Evolutionary conservation across 768 basidiomycete genomes (phyloP), one percentile per base, ranked within the genome.

Genomic region (Boletus pseudopeckii): DNA sequence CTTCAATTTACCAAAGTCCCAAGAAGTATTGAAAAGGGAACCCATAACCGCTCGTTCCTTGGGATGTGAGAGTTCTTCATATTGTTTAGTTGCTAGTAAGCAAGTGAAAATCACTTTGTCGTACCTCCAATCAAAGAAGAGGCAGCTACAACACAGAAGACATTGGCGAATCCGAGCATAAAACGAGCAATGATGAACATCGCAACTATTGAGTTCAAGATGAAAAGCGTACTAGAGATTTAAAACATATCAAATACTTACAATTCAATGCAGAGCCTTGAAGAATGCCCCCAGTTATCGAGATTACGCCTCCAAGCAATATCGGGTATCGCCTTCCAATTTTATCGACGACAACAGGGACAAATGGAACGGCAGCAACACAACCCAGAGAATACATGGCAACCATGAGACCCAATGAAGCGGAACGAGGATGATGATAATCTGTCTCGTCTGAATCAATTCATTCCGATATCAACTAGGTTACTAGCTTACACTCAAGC

Each of bases 321-420:
- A 64, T 64, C 0, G 63, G 40, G 20, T 42, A 43, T 20, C 61
- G 57, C n/a, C 61, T 52, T 26, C 61, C 61, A 3, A 53, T 11
- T 11, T 39, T 59, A 28, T 62, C 61, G 26, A 53, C 53, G 17
- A 53, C 6, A 0, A 4, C 37, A 9, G 61, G 43, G 4, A 48
- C 61, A 22, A 81, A 64, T 0, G 84, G 84, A 5, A 85, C 65
- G 0, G 80, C 77, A 18, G 72, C 57, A 30, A 86, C 75, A 3
- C 79, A 78, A 7, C 84, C 84, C n/a, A 85, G 74, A 1, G 82
- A 80, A 61, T 84, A 85, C 61, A 82, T 76, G 2, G 82, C 72
- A 14, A 77, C n/a, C 53, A 56, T 42, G 65, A 48, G 36, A 18
- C 47, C 47, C 36, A 59, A 40, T 13, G 80, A 71, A 1, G 77